Evolutionary conservation across 306 rosid species (phyloP).

Genomic region (Hylodesmum podocarpum): DNA sequence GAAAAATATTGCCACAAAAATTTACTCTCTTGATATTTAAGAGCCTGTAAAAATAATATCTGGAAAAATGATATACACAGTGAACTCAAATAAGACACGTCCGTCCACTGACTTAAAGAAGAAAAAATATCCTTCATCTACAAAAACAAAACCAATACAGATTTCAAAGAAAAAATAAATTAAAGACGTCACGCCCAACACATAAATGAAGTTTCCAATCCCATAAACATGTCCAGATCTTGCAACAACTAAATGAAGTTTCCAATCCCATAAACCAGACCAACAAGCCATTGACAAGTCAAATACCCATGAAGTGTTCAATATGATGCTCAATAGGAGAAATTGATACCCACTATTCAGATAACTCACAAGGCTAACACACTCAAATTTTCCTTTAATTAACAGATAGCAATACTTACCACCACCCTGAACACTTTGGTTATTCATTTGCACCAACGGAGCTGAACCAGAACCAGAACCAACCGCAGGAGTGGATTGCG

Average conservation of each 20-base stretch:
- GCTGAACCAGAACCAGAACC: constrained; percentile 38
- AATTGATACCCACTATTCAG: neutral
- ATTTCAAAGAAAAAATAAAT: neutral
- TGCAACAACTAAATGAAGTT: constrained; percentile 2
- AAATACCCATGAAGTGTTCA: neutral
- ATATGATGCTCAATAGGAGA: neutral
- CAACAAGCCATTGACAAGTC: neutral
- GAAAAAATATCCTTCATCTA: neutral
- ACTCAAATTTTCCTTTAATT: neutral
- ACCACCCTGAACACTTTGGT: constrained; percentile 56
- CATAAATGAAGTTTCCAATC: neutral
- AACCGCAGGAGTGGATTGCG: constrained; percentile 24
- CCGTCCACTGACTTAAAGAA: neutral
- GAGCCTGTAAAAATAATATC: constrained; percentile 2
- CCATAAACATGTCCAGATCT: constrained; percentile 13
- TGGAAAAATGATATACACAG: constrained; percentile 3
- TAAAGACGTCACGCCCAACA: neutral
- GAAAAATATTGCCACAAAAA: constrained; percentile 42
- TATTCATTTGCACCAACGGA: constrained; percentile 36
- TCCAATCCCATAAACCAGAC: neutral
- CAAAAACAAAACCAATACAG: neutral
- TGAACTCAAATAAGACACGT: neutral
- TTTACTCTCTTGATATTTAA: constrained; percentile 34
- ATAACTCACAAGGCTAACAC: neutral
- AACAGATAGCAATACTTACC: constrained; percentile 57